Evolutionary conservation across 2,329 filamentous ascomycete genomes (phyloP).

Genomic region (Neonectria coccinea): DNA sequence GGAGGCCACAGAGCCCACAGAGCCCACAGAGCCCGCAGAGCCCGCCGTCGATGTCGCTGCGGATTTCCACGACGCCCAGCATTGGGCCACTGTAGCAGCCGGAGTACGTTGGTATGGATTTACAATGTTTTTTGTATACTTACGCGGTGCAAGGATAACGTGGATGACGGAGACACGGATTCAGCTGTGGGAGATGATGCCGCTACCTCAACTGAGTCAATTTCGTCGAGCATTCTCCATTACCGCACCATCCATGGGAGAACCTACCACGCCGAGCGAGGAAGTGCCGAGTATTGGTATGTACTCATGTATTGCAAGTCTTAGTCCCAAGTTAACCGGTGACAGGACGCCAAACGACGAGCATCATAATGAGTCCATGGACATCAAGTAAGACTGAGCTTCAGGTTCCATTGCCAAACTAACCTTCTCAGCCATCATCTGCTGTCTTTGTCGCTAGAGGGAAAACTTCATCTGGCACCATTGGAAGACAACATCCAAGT

Average conservation of each 20-base stretch:
- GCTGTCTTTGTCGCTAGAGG: conserved; percentile 24
- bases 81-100: neutral
- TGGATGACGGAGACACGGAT: conserved; percentile 24
- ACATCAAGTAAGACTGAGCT: conserved; percentile 28
- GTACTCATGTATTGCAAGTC: neutral
- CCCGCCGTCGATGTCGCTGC: neutral
- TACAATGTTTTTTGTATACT: neutral
- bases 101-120: neutral
- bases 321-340: neutral
- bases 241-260: conserved; percentile 40
- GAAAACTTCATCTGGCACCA: conserved; percentile 30
- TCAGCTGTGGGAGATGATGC: conserved; percentile 33
- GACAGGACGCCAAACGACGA: conserved; percentile 37
- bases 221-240: conserved; percentile 39
- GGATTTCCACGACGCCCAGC: neutral
- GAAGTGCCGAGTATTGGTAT: conserved; percentile 43
- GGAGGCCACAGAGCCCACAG: no score
- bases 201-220: conserved; percentile 39
- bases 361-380: conserved; percentile 39
- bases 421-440: conserved; percentile 24
- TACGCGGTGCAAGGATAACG: neutral
- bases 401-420: neutral
- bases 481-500: conserved; percentile 44
- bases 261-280: conserved; percentile 40
- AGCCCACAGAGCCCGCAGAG: neutral